Evolutionary conservation across 345 rosid genomes (phyloP).

Genomic region (Citrus mangshanensis): DNA sequence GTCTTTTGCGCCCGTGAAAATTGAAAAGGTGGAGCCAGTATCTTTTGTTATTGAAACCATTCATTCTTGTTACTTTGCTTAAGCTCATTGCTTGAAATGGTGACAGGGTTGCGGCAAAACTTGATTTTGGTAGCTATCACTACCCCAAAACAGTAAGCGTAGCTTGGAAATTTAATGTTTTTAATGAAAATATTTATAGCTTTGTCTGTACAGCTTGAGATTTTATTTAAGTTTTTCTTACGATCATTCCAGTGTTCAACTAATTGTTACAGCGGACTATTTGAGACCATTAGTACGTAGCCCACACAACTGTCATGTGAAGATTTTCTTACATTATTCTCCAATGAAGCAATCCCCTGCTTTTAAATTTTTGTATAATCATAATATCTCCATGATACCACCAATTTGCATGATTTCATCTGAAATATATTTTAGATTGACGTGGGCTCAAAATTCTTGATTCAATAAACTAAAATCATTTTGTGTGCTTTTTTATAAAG

Average conservation of each 20-base stretch:
- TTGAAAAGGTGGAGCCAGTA: slow-evolving; percentile 20
- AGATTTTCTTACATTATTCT: neutral
- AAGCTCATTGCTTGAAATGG: neutral
- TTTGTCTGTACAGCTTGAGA: neutral
- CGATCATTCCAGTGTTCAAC: neutral
- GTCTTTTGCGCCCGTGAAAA: slow-evolving; percentile 1
- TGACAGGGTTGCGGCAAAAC: neutral
- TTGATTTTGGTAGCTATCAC: neutral
- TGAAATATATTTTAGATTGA: neutral
- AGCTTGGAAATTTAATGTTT: slow-evolving; percentile 2
- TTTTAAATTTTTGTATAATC: neutral
- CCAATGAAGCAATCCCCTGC: neutral
- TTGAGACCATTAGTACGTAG: neutral
- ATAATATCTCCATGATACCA: neutral
- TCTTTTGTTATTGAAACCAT: neutral
- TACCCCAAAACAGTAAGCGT: neutral
- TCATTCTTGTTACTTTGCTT: too few species aligned
- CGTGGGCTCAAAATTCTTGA: neutral
- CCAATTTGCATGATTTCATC: neutral
- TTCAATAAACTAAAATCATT: neutral
- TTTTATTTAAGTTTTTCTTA: neutral
- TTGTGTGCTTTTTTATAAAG: neutral
- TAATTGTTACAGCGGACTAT: neutral
- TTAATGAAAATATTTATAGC: neutral
- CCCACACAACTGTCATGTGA: neutral